phyloP scores from a whole-genome alignment of 2,329 filamentous ascomycete species.

The Penicillium sp. region DNA sequence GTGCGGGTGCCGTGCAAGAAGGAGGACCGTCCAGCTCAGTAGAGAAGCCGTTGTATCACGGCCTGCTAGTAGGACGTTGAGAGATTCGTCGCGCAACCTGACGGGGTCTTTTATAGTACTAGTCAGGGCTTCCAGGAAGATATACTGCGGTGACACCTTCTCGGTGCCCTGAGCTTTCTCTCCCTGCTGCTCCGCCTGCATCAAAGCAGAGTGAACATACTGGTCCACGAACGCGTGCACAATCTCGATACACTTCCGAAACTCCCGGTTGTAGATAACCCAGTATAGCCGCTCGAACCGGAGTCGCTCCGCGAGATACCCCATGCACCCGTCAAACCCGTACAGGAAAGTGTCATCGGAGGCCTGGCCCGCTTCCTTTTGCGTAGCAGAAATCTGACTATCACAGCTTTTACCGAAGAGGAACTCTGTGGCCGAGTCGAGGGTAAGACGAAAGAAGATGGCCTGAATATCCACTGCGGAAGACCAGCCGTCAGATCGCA shows the following conservation, averaged over 20 bases:
- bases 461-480: slow-evolving; percentile 57
- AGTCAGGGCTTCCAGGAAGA: slow-evolving; percentile 1
- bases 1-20: slow-evolving; percentile 67
- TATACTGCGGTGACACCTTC: not conserved
- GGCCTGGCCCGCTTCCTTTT: not conserved
- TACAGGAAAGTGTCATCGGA: slow-evolving; percentile 1
- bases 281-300: not conserved
- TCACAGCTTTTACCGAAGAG: slow-evolving; percentile 54
- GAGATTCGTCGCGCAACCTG: slow-evolving; percentile 67
- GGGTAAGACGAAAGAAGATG: slow-evolving; percentile 62
- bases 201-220: not conserved
- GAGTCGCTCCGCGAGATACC: slow-evolving; percentile 1
- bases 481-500: slow-evolving; percentile 52
- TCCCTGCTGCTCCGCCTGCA: not conserved
- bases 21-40: slow-evolving; percentile 72
- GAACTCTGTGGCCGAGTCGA: slow-evolving; percentile 67
- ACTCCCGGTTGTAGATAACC: not conserved
- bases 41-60: slow-evolving; percentile 74
- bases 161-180: not conserved
- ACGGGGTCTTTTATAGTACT: not conserved
- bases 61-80: slow-evolving; percentile 72
- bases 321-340: not conserved
- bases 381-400: not conserved
- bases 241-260: not conserved
- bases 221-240: not conserved